These are phyloP conservation scores for Aspergillus bridgeri DNA, from an alignment of 495 filamentous ascomycete species.

Conservation along the genomic window DNA sequence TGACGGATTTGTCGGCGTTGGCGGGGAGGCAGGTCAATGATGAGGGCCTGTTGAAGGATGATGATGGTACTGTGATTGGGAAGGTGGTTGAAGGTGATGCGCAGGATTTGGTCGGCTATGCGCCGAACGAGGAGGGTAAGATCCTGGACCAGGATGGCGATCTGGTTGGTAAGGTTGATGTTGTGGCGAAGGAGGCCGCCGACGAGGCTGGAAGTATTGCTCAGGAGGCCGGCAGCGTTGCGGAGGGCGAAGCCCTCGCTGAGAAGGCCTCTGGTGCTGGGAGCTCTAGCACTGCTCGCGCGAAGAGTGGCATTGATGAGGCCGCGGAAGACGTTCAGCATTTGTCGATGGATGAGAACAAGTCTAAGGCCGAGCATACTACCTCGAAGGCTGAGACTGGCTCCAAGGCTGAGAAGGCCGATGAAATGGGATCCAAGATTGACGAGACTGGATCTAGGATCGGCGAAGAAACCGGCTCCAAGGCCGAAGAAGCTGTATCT, in stretches of 20 bases:
- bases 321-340: too few species aligned
- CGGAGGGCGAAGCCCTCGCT: constrained; percentile 15
- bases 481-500: neutral
- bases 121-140: constrained; percentile 58
- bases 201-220: neutral
- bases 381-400: neutral
- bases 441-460: neutral
- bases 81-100: constrained; percentile 58
- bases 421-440: neutral
- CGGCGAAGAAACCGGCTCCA: neutral
- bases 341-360: neutral
- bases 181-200: constrained; percentile 35
- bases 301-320: neutral
- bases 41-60: constrained; percentile 53
- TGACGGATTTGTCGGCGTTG: constrained; percentile 44
- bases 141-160: constrained; percentile 65
- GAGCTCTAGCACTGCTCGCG: neutral
- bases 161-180: constrained; percentile 54
- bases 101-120: constrained; percentile 57
- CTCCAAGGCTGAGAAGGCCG: neutral
- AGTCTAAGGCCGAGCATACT: neutral
- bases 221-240: constrained; percentile 9
- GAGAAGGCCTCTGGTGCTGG: neutral
- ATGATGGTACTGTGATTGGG: constrained; percentile 54
- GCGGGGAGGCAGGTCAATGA: constrained; percentile 56